Evolutionary conservation across 1,284 basidiomycete species (phyloP).

Genomic region (Puccinia brachypodii): DNA sequence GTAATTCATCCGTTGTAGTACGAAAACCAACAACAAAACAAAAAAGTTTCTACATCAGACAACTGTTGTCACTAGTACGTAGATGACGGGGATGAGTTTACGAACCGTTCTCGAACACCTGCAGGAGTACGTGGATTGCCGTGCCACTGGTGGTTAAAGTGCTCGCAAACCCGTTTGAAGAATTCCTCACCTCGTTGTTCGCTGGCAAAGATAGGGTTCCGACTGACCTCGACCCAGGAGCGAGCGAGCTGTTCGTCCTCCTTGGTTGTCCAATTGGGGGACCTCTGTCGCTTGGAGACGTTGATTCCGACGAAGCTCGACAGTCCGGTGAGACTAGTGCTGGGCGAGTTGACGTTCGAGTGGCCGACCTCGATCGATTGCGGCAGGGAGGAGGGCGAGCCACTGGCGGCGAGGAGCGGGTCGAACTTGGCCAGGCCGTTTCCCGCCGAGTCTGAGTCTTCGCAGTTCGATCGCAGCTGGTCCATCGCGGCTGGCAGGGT

Average conservation of each 20-base stretch:
- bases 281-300: constrained; percentile 18
- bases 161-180: constrained; percentile 30
- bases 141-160: constrained; percentile 20
- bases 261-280: constrained; percentile 29
- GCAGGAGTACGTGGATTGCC: constrained; percentile 15
- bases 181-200: constrained; percentile 33
- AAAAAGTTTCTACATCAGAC: not conserved
- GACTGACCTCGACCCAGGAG: constrained; percentile 11
- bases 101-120: constrained; percentile 22
- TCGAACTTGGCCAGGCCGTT: constrained; percentile 6
- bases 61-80: not conserved
- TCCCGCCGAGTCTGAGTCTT: constrained; percentile 8
- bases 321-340: not conserved
- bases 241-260: constrained; percentile 28
- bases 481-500: not conserved
- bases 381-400: not conserved
- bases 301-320: constrained; percentile 19
- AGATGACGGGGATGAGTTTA: not conserved
- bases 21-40: not conserved
- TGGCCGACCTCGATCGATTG: constrained; percentile 26
- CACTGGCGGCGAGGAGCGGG: constrained; percentile 17
- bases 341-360: not conserved
- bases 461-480: constrained; percentile 8
- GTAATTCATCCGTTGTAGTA: not conserved
- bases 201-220: constrained; percentile 8